phyloP scores from a whole-genome alignment of 2,329 filamentous ascomycete species.

The Aspergillus nomiae region DNA sequence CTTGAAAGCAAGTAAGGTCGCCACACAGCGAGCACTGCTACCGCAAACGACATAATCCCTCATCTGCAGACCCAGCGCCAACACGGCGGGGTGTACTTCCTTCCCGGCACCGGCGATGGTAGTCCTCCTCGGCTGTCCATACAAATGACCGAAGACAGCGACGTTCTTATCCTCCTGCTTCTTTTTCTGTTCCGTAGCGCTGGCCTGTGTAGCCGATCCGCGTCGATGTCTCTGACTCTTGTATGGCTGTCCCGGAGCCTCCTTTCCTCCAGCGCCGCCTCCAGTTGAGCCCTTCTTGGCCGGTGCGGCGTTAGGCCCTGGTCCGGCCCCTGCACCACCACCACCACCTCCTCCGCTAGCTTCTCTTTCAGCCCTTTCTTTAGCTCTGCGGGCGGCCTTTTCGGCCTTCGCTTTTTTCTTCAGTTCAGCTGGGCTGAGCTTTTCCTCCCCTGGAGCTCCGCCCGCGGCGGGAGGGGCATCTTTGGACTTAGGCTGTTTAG shows the following conservation, averaged over 20 bases:
- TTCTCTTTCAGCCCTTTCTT: slow-evolving; percentile 61
- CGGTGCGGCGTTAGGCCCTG: slow-evolving; percentile 9
- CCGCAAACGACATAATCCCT: slow-evolving; percentile 85
- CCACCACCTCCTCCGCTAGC: slow-evolving; percentile 29
- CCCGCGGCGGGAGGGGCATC: slow-evolving; percentile 25
- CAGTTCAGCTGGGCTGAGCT: slow-evolving; percentile 64
- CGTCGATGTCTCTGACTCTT: slow-evolving; percentile 38
- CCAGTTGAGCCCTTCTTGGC: slow-evolving; percentile 36
- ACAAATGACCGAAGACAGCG: slow-evolving; percentile 80
- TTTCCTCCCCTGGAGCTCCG: slow-evolving; percentile 32
- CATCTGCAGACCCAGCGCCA: slow-evolving; percentile 87
- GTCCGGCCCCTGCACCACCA: slow-evolving; percentile 17
- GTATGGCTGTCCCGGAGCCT: slow-evolving; percentile 26
- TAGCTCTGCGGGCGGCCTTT: slow-evolving; percentile 81
- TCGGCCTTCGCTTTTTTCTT: slow-evolving; percentile 91
- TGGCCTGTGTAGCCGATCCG: slow-evolving; percentile 37
- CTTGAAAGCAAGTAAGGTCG: slow-evolving; percentile 87
- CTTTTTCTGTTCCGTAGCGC: slow-evolving; percentile 49
- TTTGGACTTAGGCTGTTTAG: slow-evolving; percentile 26
- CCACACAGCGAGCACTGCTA: slow-evolving; percentile 83
- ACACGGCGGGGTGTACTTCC: slow-evolving; percentile 81
- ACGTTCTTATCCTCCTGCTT: slow-evolving; percentile 67
- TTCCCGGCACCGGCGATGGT: slow-evolving; percentile 63
- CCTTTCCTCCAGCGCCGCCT: slow-evolving; percentile 18
- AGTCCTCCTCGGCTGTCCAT: slow-evolving; percentile 71